phyloP scores from a whole-genome alignment of 768 basidiomycete genomes.

The Xerocomus potaroensis region DNA sequence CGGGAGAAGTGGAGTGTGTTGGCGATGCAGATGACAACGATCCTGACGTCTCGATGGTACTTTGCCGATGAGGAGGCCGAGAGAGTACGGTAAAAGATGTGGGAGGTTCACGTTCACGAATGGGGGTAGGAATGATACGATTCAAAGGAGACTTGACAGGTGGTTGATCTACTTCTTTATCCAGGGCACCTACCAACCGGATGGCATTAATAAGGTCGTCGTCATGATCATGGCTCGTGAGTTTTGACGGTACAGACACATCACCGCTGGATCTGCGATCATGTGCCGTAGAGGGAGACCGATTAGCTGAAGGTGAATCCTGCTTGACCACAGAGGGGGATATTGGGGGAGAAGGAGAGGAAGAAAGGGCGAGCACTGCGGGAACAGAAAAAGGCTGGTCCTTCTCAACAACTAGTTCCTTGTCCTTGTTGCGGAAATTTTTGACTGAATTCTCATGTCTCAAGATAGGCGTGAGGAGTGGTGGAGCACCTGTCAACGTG shows the following conservation, averaged over 20 bases:
- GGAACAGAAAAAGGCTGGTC: constrained; percentile 31
- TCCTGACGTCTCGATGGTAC: constrained; percentile 12
- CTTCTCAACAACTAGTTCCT: constrained; percentile 19
- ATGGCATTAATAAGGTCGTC: constrained; percentile 31
- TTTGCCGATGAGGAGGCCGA: constrained; percentile 42
- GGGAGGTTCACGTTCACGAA: constrained; percentile 51
- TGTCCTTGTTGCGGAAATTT: constrained; percentile 13
- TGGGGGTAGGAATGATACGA: constrained; percentile 48
- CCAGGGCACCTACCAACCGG: constrained; percentile 27
- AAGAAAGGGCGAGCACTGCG: constrained; percentile 18
- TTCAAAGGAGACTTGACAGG: constrained; percentile 8
- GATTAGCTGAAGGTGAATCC: background rate
- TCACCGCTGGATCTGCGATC: constrained; percentile 20
- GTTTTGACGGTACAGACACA: constrained; percentile 1
- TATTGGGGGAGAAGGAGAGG: constrained; percentile 18
- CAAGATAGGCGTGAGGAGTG: constrained; percentile 28
- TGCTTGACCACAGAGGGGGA: constrained; percentile 13
- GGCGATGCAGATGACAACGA: constrained; percentile 10
- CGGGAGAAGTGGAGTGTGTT: background rate
- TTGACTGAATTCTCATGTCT: constrained; percentile 28
- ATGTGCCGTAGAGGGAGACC: constrained; percentile 2
- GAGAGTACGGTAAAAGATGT: constrained; percentile 62
- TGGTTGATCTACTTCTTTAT: constrained; percentile 19
- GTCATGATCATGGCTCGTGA: constrained; percentile 15
- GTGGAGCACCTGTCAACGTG: constrained; percentile 34